phyloP scores from a whole-genome alignment of 2,329 filamentous ascomycete species.

The Pochonia chlamydosporia region DNA sequence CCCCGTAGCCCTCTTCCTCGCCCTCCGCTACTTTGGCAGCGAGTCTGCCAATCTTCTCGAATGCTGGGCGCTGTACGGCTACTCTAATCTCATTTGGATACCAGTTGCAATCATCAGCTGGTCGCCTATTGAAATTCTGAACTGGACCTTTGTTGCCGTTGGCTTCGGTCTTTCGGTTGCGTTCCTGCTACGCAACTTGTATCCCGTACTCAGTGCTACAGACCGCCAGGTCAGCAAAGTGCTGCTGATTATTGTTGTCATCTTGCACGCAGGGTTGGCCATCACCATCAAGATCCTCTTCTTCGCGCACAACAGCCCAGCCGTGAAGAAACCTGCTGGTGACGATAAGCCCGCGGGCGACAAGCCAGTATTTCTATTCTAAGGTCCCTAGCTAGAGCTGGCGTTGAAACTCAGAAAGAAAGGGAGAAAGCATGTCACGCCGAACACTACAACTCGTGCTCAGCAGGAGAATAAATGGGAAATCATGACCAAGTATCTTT shows the following conservation, averaged over 20 bases:
- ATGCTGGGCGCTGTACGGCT: slow-evolving; percentile 93
- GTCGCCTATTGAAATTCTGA: slow-evolving; percentile 78
- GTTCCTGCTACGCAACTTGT: slow-evolving; percentile 81
- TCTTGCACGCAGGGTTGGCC: slow-evolving; percentile 81
- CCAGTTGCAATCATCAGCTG: slow-evolving; percentile 87
- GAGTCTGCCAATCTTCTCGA: slow-evolving; percentile 90
- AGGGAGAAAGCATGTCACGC: too few species aligned
- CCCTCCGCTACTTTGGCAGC: slow-evolving; percentile 91
- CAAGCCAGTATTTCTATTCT: slow-evolving; percentile 16
- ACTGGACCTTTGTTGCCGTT: slow-evolving; percentile 88
- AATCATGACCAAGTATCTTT: neutral
- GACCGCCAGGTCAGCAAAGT: slow-evolving; percentile 89
- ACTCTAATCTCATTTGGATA: slow-evolving; percentile 96
- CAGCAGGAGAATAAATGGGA: too few species aligned
- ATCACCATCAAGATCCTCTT: slow-evolving; percentile 95
- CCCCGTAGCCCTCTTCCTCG: slow-evolving; percentile 78
- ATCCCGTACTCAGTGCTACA: slow-evolving; percentile 86
- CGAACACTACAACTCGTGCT: too few species aligned
- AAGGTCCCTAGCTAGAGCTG: neutral
- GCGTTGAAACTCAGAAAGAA: too few species aligned
- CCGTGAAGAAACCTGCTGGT: slow-evolving; percentile 32
- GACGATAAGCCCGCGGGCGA: slow-evolving; percentile 17
- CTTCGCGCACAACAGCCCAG: slow-evolving; percentile 71
- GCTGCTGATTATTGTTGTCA: slow-evolving; percentile 75
- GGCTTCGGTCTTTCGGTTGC: slow-evolving; percentile 78